These are phyloP conservation scores for Globisporangium okanoganense DNA, from an alignment of 352 stramenopile genomes.

Conservation along the genomic window DNA sequence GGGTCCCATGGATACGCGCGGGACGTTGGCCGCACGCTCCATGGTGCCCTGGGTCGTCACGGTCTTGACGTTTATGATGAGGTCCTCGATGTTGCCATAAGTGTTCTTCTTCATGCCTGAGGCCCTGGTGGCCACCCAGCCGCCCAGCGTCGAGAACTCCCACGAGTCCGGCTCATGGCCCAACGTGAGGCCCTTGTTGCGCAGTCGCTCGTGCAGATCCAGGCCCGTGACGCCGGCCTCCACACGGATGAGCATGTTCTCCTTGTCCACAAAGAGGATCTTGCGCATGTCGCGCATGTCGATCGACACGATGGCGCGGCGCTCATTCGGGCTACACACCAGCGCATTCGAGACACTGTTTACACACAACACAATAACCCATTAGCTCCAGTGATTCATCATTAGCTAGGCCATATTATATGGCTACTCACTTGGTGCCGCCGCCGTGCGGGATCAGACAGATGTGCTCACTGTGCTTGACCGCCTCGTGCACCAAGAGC, in stretches of 20 bases:
- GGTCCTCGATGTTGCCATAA: constrained; percentile 95
- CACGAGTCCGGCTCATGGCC: constrained; percentile 92
- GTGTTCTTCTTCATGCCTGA: constrained; percentile 94
- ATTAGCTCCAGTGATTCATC: background rate
- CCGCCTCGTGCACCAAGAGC: constrained; percentile 71
- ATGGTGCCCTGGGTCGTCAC: constrained; percentile 68
- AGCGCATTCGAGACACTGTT: constrained; percentile 58
- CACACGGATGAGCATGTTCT: constrained; percentile 85
- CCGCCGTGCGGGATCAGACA: constrained; percentile 94
- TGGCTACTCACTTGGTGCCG: constrained; percentile 86
- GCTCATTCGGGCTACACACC: constrained; percentile 55
- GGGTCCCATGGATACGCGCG: constrained; percentile 84
- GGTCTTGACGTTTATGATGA: constrained; percentile 83
- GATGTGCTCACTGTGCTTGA: constrained; percentile 45
- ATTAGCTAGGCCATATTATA: background rate
- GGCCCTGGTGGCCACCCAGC: constrained; percentile 90
- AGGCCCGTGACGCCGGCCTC: constrained; percentile 91
- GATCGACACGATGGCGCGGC: constrained; percentile 90
- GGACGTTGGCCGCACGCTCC: constrained; percentile 41
- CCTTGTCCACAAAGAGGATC: constrained; percentile 62
- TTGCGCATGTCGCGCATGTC: constrained; percentile 91
- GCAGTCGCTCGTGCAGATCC: constrained; percentile 86
- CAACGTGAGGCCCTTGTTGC: constrained; percentile 83
- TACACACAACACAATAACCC: background rate
- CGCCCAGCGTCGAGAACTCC: constrained; percentile 92